Evolutionary conservation across 2,329 filamentous ascomycete species (phyloP).

Genomic region (Huntiella decipiens): DNA sequence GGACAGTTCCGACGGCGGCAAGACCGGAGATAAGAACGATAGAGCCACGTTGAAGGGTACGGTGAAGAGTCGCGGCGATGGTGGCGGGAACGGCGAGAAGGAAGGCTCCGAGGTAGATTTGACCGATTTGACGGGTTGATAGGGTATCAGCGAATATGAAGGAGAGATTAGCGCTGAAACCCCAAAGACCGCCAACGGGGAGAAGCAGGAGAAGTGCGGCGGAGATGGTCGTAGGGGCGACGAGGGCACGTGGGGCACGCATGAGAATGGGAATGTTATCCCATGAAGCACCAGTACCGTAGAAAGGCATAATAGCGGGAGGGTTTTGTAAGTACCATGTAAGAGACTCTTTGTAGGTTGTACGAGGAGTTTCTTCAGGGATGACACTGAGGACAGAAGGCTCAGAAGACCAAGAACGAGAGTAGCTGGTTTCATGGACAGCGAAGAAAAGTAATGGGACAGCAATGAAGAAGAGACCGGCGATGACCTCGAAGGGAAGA

Average conservation of each 20-base stretch:
- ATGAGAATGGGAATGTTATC: slow-evolving; percentile 19
- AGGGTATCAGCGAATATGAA: slow-evolving; percentile 24
- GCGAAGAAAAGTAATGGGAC: slow-evolving; percentile 28
- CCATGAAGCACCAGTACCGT: slow-evolving; percentile 14
- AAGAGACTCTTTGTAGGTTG: slow-evolving; percentile 10
- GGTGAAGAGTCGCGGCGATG: slow-evolving; percentile 16
- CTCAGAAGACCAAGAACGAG: slow-evolving; percentile 19
- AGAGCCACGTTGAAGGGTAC: slow-evolving; percentile 18
- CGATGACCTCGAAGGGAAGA: slow-evolving; percentile 32
- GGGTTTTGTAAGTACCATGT: background rate
- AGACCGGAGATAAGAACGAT: slow-evolving; percentile 21
- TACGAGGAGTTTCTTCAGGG: slow-evolving; percentile 11
- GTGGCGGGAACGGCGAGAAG: slow-evolving; percentile 20
- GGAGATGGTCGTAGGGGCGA: slow-evolving; percentile 30
- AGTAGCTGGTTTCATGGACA: slow-evolving; percentile 33
- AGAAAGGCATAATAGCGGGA: slow-evolving; percentile 18
- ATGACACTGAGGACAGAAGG: background rate
- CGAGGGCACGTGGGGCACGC: slow-evolving; percentile 28
- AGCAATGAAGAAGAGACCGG: slow-evolving; percentile 26
- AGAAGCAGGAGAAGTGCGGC: slow-evolving; percentile 27
- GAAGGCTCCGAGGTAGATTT: slow-evolving; percentile 26
- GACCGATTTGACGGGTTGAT: slow-evolving; percentile 21
- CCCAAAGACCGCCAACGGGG: slow-evolving; percentile 29
- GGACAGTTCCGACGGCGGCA: slow-evolving; percentile 23
- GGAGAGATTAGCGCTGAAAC: slow-evolving; percentile 25